Conservation (phyloP, 2,329 filamentous ascomycete species). For the Aspergillus sp. region DNA sequence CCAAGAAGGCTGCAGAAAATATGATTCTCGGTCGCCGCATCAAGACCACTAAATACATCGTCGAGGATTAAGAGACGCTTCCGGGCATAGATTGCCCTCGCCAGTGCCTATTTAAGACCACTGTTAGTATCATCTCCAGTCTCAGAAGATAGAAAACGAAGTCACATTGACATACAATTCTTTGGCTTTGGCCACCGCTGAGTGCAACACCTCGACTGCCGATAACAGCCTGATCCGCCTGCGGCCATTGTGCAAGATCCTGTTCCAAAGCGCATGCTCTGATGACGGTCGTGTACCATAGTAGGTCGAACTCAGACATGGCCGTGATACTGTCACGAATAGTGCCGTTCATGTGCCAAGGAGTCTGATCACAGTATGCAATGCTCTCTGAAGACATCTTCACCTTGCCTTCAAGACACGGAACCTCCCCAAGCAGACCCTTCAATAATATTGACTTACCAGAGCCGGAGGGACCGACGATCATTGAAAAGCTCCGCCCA, state of each 20-base stretch:
- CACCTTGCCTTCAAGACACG: slow-evolving; percentile 37
- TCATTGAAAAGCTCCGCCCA: slow-evolving; percentile 46
- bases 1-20: slow-evolving; percentile 51
- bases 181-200: slow-evolving; percentile 55
- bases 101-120: slow-evolving; percentile 40
- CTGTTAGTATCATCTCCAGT: not conserved
- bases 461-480: slow-evolving; percentile 53
- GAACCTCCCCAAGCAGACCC: slow-evolving; percentile 47
- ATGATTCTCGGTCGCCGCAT: slow-evolving; percentile 49
- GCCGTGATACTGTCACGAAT: slow-evolving; percentile 43
- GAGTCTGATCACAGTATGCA: slow-evolving; percentile 44
- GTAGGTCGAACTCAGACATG: slow-evolving; percentile 35
- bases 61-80: slow-evolving; percentile 51
- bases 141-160: no score
- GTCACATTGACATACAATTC: slow-evolving; percentile 38
- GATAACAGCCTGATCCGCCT: slow-evolving; percentile 47
- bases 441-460: slow-evolving; percentile 56
- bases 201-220: slow-evolving; percentile 53
- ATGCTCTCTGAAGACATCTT: slow-evolving; percentile 31
- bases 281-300: slow-evolving; percentile 41
- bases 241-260: slow-evolving; percentile 42
- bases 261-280: slow-evolving; percentile 38
- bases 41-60: slow-evolving; percentile 53
- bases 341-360: slow-evolving; percentile 43
- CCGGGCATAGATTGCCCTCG: slow-evolving; percentile 53